Base-by-base conservation (phyloP, 2,329 filamentous ascomycete genomes). In the Trichoderma semiorbis region DNA sequence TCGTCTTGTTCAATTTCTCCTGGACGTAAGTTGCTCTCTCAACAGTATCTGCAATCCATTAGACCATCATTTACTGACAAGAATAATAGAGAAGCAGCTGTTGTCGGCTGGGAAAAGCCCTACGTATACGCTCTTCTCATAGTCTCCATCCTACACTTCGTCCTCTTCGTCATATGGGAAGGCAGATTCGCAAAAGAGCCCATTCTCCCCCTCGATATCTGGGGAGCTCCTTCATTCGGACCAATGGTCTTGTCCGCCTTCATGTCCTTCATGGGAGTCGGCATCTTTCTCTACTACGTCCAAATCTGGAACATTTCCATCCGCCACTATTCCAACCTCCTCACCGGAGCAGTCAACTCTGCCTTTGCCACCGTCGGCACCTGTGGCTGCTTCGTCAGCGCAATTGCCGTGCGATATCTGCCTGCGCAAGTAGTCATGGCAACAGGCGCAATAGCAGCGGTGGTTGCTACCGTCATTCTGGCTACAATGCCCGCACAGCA, bases 1-100 rank as follows among this genome's bases (percentile, higher is more conserved):
- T 87, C n/a, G 76, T 86, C 1, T 74, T 86, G 0, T 87, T 86
- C 71, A 87, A 85, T 69, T 80, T 87, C n/a, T 81, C 81, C 1
- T 87, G 85, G 82, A 87, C 86, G 85, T 85, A 74, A 78, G 80
- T 77, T 65, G 2, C 12, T 14, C 24, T 18, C n/a, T 18, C 7
- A 32, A 34, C 11, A 50, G 4, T 10, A 12, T 1, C 16, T 7
- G 2, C 11, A 43, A 0, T 7, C 16, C 18, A 16, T 2, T 10
- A 10, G 7, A 21, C 4, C 8, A 7, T 24, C 28, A 7, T 16
- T 18, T 12, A 6, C 12, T 65, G 8, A 50, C 43, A 24, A 0
- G 2, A 0, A 14, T 3, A 2, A 30, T 21, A 63, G 78, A 76
- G 78, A 79, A 80, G 84, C 85, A 4, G 84, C 84, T 0, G 80